Conservation (phyloP, 306 rosid species). For the Carpinus viminea region DNA sequence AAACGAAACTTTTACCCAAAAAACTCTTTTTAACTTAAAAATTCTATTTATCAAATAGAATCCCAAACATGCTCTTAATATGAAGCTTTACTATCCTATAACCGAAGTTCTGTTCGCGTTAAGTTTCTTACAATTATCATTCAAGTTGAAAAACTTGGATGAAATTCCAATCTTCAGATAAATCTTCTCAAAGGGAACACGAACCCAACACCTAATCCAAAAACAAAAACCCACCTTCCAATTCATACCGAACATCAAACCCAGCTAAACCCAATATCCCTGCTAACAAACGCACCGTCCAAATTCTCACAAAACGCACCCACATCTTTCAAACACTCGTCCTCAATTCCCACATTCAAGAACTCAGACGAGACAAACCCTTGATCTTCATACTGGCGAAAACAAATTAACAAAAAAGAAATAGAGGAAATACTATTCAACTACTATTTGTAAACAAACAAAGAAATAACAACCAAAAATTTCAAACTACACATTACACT, state of each 20-base stretch:
- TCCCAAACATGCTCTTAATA: too few relatives aligned
- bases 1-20: too few relatives aligned
- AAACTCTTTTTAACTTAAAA: too few relatives aligned
- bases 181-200: conserved; percentile 78
- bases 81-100: conserved; percentile 41
- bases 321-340: conserved; percentile 18
- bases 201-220: conserved; percentile 51
- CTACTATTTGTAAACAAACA: too few relatives aligned
- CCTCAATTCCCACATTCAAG: conserved; percentile 17
- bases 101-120: conserved; percentile 26
- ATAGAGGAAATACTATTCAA: too few relatives aligned
- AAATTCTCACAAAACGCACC: conserved; percentile 42
- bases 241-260: conserved; percentile 37
- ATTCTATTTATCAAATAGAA: too few relatives aligned
- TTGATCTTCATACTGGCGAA: conserved; percentile 38
- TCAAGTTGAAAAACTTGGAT: conserved; percentile 8
- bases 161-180: conserved; percentile 69
- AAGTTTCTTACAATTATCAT: conserved; percentile 28
- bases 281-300: conserved; percentile 36
- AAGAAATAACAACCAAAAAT: too few relatives aligned
- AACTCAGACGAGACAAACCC: conserved; percentile 41
- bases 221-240: conserved; percentile 33
- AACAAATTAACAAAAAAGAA: conserved; percentile 52
- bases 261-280: conserved; percentile 64
- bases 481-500: too few relatives aligned